phyloP scores from a whole-genome alignment of 345 rosid species.

The Acer yangbiense region DNA sequence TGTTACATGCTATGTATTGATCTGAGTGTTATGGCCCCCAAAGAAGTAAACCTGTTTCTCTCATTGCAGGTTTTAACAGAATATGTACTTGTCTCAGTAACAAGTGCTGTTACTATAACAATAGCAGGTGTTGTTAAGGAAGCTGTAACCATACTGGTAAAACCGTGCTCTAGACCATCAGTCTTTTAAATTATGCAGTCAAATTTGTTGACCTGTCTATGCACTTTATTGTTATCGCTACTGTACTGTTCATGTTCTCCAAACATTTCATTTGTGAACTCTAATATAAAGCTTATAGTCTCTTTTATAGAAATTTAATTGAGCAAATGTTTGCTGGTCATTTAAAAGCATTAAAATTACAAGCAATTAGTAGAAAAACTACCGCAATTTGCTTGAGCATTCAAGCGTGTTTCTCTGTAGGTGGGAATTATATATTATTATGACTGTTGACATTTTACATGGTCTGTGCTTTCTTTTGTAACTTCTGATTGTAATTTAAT shows the following conservation, averaged over 20 bases:
- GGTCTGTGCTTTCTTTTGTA: not conserved
- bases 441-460: not conserved
- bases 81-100: conserved; percentile 89
- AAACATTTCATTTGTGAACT: not conserved
- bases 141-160: conserved; percentile 95
- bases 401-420: not conserved
- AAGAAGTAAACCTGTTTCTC: conserved; percentile 15
- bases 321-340: not conserved
- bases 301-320: not conserved
- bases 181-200: not conserved
- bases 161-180: not conserved
- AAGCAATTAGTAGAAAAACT: not conserved
- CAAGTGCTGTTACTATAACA: conserved; percentile 98
- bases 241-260: not conserved
- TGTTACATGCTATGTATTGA: conserved; percentile 1
- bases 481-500: not conserved
- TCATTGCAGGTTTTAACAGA: conserved; percentile 86
- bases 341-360: too few relatives aligned
- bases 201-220: conserved; percentile 1
- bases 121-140: conserved; percentile 99
- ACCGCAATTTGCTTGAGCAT: not conserved
- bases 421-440: not conserved
- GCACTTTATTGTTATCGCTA: not conserved
- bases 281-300: not conserved
- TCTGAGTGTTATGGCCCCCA: not conserved